phyloP scores from a whole-genome alignment of 2,329 filamentous ascomycete species.

The Peltaster fructicola region DNA sequence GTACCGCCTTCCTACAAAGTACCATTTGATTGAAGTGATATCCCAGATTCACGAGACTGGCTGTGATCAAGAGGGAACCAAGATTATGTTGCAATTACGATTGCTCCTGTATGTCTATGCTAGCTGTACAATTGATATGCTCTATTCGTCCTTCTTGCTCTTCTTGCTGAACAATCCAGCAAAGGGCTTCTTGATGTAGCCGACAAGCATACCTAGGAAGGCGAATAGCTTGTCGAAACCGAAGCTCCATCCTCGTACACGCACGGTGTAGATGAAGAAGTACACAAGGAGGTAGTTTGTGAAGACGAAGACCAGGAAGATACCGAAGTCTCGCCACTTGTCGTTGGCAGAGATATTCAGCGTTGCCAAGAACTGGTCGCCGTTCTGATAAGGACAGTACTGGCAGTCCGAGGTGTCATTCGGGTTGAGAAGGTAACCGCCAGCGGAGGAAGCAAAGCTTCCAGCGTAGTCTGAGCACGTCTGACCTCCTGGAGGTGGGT shows the following conservation, averaged over 20 bases:
- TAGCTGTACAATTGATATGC: too few relatives aligned
- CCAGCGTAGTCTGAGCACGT: slow-evolving; percentile 50
- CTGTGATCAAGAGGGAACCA: too few relatives aligned
- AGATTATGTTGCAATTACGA: too few relatives aligned
- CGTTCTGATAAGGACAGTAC: slow-evolving; percentile 52
- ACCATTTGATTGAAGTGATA: too few relatives aligned
- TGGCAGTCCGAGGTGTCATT: slow-evolving; percentile 41
- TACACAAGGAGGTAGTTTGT: slow-evolving; percentile 45
- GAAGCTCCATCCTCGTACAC: slow-evolving; percentile 53
- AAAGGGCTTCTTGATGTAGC: slow-evolving; percentile 19
- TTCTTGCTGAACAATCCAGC: slow-evolving; percentile 9
- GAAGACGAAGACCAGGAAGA: slow-evolving; percentile 53
- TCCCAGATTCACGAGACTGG: too few relatives aligned
- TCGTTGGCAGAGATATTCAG: slow-evolving; percentile 37
- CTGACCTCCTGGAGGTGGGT: slow-evolving; percentile 43
- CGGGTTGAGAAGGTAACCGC: slow-evolving; percentile 48
- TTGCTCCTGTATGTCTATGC: too few relatives aligned
- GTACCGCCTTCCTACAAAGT: too few relatives aligned
- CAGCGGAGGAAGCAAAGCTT: slow-evolving; percentile 35
- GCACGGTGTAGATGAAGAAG: slow-evolving; percentile 59
- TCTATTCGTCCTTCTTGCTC: slow-evolving; percentile 4
- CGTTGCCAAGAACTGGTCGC: slow-evolving; percentile 46
- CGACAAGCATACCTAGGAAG: slow-evolving; percentile 24
- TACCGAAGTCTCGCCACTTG: slow-evolving; percentile 57
- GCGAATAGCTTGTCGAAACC: slow-evolving; percentile 44